Conservation (phyloP, 1,139 yeast species). For the Yamadazyma mexicana region DNA sequence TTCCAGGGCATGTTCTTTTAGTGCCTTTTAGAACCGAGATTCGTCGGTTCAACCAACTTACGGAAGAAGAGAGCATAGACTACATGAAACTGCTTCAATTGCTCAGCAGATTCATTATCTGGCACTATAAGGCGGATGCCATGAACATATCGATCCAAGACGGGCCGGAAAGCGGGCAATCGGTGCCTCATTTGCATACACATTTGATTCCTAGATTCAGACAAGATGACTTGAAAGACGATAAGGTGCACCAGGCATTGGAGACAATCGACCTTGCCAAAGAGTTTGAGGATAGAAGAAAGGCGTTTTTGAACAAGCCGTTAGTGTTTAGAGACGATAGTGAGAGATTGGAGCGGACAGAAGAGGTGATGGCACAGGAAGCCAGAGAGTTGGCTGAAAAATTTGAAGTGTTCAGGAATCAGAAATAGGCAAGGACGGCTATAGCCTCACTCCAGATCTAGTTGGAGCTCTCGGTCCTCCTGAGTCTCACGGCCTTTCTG, state of each 20-base stretch:
- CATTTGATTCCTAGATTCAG: slow-evolving; percentile 83
- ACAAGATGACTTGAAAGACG: slow-evolving; percentile 68
- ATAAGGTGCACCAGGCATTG: slow-evolving; percentile 55
- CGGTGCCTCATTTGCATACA: slow-evolving; percentile 90
- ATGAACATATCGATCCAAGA: slow-evolving; percentile 91
- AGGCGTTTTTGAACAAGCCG: slow-evolving; percentile 15
- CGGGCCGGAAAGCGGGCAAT: slow-evolving; percentile 94
- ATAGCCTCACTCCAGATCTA: too few species aligned
- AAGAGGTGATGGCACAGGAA: slow-evolving; percentile 65
- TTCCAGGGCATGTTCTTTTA: slow-evolving; percentile 88
- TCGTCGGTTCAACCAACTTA: slow-evolving; percentile 63
- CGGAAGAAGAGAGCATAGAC: slow-evolving; percentile 71
- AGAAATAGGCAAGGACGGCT: too few species aligned
- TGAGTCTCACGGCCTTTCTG: too few species aligned
- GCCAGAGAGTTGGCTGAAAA: slow-evolving; percentile 52
- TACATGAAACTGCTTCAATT: slow-evolving; percentile 76
- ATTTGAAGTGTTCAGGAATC: slow-evolving; percentile 20
- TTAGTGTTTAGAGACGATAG: slow-evolving; percentile 27
- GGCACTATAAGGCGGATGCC: slow-evolving; percentile 72
- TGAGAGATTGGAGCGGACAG: slow-evolving; percentile 51
- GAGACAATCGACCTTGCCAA: slow-evolving; percentile 46
- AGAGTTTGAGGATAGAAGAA: slow-evolving; percentile 33
- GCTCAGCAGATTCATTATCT: slow-evolving; percentile 64
- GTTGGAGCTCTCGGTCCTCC: too few species aligned
- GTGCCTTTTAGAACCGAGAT: slow-evolving; percentile 70